phyloP scores from a whole-genome alignment of 371 early-diverging fungal genomes.

The Mortierella sp. region DNA sequence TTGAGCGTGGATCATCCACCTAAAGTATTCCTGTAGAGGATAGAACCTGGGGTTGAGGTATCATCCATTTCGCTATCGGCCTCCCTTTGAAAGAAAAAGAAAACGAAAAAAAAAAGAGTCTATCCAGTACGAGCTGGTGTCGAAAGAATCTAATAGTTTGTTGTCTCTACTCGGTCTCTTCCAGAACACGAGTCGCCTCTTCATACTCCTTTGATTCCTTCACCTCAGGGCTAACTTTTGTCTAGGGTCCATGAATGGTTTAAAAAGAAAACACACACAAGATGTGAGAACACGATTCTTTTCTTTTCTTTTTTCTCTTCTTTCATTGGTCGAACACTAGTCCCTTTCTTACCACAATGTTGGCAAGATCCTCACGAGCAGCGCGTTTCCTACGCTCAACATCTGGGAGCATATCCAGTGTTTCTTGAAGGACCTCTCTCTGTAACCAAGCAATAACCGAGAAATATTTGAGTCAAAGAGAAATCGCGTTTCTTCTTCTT shows the following conservation, averaged over 20 bases:
- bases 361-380: conserved; percentile 37
- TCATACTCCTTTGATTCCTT: conserved; percentile 46
- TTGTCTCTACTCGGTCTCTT: conserved; percentile 14
- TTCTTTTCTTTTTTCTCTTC: too few species aligned
- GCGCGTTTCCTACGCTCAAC: conserved; percentile 40
- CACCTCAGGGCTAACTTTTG: conserved; percentile 28
- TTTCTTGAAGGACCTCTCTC: conserved; percentile 52
- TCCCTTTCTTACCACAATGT: conserved; percentile 28
- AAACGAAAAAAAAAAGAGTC: too few species aligned
- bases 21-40: too few species aligned
- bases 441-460: conserved; percentile 10
- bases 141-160: too few species aligned
- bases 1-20: too few species aligned
- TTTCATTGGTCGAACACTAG: too few species aligned
- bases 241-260: conserved; percentile 21
- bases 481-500: background rate
- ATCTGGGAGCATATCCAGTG: conserved; percentile 51
- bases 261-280: background rate
- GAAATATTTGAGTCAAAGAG: background rate
- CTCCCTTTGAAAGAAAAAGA: too few species aligned
- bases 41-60: too few species aligned
- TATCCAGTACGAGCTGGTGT: too few species aligned
- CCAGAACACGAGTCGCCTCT: conserved; percentile 37
- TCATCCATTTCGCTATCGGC: too few species aligned
- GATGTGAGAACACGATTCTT: background rate